Evolutionary conservation across 1,284 basidiomycete genomes (phyloP).

Genomic region (Quambalaria eucalypti): DNA sequence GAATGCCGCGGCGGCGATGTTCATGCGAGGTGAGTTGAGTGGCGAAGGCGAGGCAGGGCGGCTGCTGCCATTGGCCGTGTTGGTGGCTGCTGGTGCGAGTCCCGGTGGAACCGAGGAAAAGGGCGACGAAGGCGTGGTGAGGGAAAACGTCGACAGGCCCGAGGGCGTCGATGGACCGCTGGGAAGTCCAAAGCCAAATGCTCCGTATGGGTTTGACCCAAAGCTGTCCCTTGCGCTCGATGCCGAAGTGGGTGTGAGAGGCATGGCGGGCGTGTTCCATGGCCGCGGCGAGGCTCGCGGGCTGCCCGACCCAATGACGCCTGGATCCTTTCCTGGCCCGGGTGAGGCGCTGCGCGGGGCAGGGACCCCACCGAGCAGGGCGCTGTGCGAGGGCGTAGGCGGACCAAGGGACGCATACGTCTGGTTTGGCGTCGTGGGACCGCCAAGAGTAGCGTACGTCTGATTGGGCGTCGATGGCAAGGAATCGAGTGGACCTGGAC

Average conservation of each 20-base stretch:
- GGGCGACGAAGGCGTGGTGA: slow-evolving; percentile 10
- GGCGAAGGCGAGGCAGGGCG: slow-evolving; percentile 30
- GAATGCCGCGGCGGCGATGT: slow-evolving; percentile 36
- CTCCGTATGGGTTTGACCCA: slow-evolving; percentile 2
- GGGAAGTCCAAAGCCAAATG: neutral
- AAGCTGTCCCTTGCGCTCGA: slow-evolving; percentile 10
- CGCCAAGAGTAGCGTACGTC: too few species aligned
- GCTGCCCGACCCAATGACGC: slow-evolving; percentile 28
- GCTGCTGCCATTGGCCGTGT: slow-evolving; percentile 8
- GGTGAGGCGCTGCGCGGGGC: slow-evolving; percentile 15
- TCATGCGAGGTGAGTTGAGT: slow-evolving; percentile 36
- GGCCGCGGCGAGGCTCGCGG: slow-evolving; percentile 28
- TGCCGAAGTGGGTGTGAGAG: slow-evolving; percentile 15
- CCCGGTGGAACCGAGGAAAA: slow-evolving; percentile 15
- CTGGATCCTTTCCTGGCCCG: slow-evolving; percentile 13
- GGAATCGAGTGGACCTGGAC: too few species aligned
- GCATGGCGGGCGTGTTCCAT: slow-evolving; percentile 21
- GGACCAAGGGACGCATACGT: too few species aligned
- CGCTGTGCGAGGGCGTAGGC: neutral
- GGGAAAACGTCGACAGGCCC: neutral
- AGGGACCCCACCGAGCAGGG: neutral
- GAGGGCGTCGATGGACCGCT: neutral
- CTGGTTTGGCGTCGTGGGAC: too few species aligned
- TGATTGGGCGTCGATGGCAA: too few species aligned
- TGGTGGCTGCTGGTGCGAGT: neutral